These are phyloP conservation scores for Tolypocladium capitatum DNA, from an alignment of 2,329 filamentous ascomycete species.

Conservation along the genomic window DNA sequence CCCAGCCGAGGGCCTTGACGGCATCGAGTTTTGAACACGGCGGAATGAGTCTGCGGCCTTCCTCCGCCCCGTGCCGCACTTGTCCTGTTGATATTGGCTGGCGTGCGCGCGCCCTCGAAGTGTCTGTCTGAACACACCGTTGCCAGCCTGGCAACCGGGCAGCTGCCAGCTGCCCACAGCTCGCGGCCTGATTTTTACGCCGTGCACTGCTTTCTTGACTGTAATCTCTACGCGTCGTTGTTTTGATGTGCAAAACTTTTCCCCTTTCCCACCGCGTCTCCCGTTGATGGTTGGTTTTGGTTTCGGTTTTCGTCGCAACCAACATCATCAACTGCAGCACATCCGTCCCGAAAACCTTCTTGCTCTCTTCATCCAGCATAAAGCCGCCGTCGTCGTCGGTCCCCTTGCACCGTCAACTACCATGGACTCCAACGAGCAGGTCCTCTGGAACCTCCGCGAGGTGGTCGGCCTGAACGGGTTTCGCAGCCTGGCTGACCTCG, in stretches of 20 bases:
- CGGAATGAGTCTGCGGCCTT: background rate
- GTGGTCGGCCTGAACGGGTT: slow-evolving; percentile 12
- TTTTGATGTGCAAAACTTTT: background rate
- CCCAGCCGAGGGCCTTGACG: background rate
- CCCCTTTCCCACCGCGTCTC: too few species aligned
- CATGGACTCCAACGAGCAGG: slow-evolving; percentile 8
- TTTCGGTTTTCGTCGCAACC: background rate
- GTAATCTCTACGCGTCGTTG: background rate
- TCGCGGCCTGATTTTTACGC: background rate
- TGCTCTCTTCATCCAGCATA: too few species aligned
- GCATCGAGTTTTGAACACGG: background rate
- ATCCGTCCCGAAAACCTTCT: background rate
- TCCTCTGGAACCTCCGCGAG: slow-evolving; percentile 10
- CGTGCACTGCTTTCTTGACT: background rate
- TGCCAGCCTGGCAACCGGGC: background rate
- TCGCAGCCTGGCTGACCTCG: slow-evolving; percentile 9
- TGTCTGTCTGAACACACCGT: background rate
- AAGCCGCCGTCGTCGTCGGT: background rate
- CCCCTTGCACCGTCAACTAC: background rate
- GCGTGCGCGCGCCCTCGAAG: background rate
- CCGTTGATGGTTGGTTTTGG: background rate
- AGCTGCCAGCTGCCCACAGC: background rate
- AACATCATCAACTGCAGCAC: background rate
- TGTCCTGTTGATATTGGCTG: background rate
- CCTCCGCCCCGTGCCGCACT: background rate